Evolutionary conservation across 371 early-diverging fungal genomes (phyloP), one percentile per base, ranked within the genome.

Genomic region (Rhizopus microsporus): DNA sequence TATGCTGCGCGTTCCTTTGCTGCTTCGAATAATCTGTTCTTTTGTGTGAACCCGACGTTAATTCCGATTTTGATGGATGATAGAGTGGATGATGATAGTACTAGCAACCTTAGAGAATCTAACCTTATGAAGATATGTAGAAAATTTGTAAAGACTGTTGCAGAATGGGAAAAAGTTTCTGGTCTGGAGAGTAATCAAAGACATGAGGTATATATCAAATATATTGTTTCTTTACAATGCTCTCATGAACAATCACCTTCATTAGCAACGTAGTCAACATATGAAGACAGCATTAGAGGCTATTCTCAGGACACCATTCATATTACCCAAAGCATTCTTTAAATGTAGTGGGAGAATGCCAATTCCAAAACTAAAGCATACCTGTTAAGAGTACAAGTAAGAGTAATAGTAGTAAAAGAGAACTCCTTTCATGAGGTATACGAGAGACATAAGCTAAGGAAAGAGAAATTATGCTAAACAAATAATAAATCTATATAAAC

Each of bases 271-370:
- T 45, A 43, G 23, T 23, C 35, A 48, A 13, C 66, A 67, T 48
- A 54, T 75, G 17, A 54, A 23, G 8, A 7, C 9, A 10, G 65
- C 68, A 13, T 51, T 63, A 5, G 38, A 63, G 5, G 60, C 47
- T 2, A 60, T 76, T 7, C 49, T 76, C 10, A 8, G 44, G 1
- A 40, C 57, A 15, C 69, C 76, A 33, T 54, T 72, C 16, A 54
- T 63, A 23, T 33, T 76, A 23, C 71, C 76, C 15, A 51, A 49
- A 17, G 60, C 62, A 1, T 76, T 76, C 38, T 76, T 76, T 51
- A 59, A 56, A 10, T 55, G 43, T 12, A 66, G 59, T 32, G 30
- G 12, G 67, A 60, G 37, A 61, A 62, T 46, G 53, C 69, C 2
- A 51, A 53, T 46, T 13, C 13, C 3, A 48, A 29, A 17, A 31